Conservation (phyloP, 495 filamentous ascomycete species). For the Ramalina peruviana region DNA sequence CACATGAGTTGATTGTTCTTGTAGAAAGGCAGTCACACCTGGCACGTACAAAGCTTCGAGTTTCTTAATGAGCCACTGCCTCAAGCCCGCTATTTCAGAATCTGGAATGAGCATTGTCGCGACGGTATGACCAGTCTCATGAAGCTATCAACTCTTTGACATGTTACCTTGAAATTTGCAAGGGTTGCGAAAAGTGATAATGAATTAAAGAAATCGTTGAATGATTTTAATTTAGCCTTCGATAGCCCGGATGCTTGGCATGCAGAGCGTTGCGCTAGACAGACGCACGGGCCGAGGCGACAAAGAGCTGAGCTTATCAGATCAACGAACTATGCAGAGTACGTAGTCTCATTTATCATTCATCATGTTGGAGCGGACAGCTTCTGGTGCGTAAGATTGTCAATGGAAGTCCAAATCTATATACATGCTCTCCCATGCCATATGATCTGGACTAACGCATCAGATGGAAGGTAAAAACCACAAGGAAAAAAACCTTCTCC, state of each 20-base stretch:
- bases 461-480: background rate
- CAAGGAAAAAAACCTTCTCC: background rate
- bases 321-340: too few relatives aligned
- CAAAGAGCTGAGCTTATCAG: too few relatives aligned
- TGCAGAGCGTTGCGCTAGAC: too few relatives aligned
- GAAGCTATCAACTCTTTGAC: background rate
- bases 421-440: conserved; percentile 2
- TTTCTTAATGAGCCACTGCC: conserved; percentile 80
- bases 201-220: too few relatives aligned
- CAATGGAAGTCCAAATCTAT: conserved; percentile 8
- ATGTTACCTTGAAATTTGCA: too few relatives aligned
- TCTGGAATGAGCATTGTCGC: conserved; percentile 63
- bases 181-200: too few relatives aligned
- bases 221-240: too few relatives aligned
- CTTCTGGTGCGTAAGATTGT: background rate
- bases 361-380: too few relatives aligned
- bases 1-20: background rate
- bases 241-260: too few relatives aligned
- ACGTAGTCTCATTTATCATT: too few relatives aligned
- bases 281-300: too few relatives aligned
- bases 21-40: background rate
- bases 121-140: background rate
- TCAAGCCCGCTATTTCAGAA: conserved; percentile 56
- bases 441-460: background rate
- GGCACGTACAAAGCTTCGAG: conserved; percentile 73